A percentile compares a stretch with the other conserved stretches of the same genome.
Evolutionary conservation across 257 asterid genomes (phyloP).

Genomic region (Nicotiana noctiflora): DNA sequence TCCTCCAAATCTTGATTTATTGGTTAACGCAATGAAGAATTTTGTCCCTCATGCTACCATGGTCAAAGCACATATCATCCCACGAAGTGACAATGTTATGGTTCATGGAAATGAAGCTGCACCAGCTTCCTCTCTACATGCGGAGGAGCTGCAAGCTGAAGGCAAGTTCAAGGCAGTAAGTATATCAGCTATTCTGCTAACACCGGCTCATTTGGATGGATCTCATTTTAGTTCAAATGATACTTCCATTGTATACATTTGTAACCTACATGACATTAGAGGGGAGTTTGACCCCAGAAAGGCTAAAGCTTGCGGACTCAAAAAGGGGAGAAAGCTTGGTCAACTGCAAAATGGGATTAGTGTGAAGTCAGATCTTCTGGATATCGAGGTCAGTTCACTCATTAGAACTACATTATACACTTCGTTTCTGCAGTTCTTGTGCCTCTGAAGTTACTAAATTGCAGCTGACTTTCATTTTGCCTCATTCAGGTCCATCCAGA

Average conservation of each 20-base stretch:
- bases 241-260: slow-evolving; percentile 2
- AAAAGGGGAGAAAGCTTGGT: not conserved
- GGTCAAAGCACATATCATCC: slow-evolving; percentile 60
- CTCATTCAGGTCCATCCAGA: not conserved
- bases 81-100: slow-evolving; percentile 49
- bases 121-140: not conserved
- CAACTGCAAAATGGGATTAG: not conserved
- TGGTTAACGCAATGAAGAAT: slow-evolving; percentile 76
- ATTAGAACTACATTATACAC: not conserved
- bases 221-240: not conserved
- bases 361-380: slow-evolving; percentile 3
- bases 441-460: not conserved
- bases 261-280: not conserved
- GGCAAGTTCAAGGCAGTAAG: not conserved
- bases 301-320: not conserved
- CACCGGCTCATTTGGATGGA: not conserved
- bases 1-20: slow-evolving; percentile 65
- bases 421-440: not conserved
- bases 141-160: not conserved
- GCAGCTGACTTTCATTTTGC: not conserved
- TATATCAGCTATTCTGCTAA: not conserved
- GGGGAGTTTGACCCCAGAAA: not conserved
- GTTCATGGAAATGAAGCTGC: not conserved
- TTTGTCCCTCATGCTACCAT: slow-evolving; percentile 78
- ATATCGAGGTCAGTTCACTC: not conserved